These are phyloP conservation scores for Wickerhamiella galacta DNA, from an alignment of 805 yeast species.

Conservation along the genomic window DNA sequence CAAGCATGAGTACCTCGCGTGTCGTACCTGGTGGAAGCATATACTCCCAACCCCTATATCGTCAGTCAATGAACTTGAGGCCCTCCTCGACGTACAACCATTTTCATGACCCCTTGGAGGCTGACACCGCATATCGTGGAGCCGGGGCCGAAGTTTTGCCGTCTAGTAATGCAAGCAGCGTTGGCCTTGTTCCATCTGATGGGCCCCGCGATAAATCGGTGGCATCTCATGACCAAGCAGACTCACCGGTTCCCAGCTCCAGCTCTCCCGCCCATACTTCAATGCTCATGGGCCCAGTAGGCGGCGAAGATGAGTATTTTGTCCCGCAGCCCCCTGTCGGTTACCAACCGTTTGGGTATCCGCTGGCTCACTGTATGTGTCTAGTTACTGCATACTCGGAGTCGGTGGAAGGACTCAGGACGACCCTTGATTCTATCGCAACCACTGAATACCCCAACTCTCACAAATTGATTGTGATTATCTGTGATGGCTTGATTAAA, in stretches of 20 bases:
- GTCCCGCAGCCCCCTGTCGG: slow-evolving; percentile 84
- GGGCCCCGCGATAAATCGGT: too few relatives aligned
- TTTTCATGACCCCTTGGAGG: slow-evolving; percentile 9
- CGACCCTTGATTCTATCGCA: slow-evolving; percentile 83
- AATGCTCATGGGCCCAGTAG: slow-evolving; percentile 15
- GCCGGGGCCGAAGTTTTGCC: slow-evolving; percentile 10
- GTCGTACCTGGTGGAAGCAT: slow-evolving; percentile 20
- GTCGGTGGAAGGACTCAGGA: slow-evolving; percentile 68
- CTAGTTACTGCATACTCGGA: slow-evolving; percentile 92
- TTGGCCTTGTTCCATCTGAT: background rate
- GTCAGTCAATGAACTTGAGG: slow-evolving; percentile 13
- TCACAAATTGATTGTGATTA: slow-evolving; percentile 67
- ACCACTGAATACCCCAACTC: slow-evolving; percentile 92
- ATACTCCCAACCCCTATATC: slow-evolving; percentile 15
- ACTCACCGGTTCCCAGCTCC: too few relatives aligned
- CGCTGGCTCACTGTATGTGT: slow-evolving; percentile 58
- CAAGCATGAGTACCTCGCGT: slow-evolving; percentile 17
- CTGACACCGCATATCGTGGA: slow-evolving; percentile 17
- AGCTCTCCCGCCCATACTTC: background rate
- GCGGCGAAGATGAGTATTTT: slow-evolving; percentile 35
- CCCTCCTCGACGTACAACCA: slow-evolving; percentile 8
- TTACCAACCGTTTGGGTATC: slow-evolving; percentile 72
- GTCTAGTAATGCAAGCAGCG: slow-evolving; percentile 3
- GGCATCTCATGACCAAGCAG: too few relatives aligned
- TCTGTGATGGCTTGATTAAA: slow-evolving; percentile 88